Base-by-base conservation (phyloP, 2,329 filamentous ascomycete species). In the Ascocoryne sarcoides region DNA sequence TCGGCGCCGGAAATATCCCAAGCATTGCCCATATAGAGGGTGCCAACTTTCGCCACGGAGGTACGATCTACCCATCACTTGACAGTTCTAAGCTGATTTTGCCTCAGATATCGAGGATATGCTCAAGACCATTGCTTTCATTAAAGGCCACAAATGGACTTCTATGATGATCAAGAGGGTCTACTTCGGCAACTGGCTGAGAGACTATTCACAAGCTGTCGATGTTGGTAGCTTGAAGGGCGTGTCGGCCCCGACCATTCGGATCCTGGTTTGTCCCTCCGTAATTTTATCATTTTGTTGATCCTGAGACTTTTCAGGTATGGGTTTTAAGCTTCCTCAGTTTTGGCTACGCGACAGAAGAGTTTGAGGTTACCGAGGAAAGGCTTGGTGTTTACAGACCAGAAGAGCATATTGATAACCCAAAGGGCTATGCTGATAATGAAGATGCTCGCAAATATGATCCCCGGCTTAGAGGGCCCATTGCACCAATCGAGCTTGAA, bases 161-260 rank as follows among this genome's bases (percentile, higher is more conserved):
- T 78, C 78, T 10, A 79, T 84, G 69, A 76, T 84, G 64, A 72
- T 90, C 39, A 82, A 83, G 63, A 73, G 84, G 40, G 80, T 81
- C 20, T 90, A 88, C 64, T 90, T 90, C 66, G 84, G 85, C 43
- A 92, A 92, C 62, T 92, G 85, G 84, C 67, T 90, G 7, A 47
- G 85, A 45, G 85, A 90, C 65, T 92, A 92, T 60, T 88, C 38
- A 23, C 38, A 40, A 21, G 38, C 38, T 20, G 32, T 40, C 2
- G 84, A 90, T 56, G 81, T 89, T 10, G 83, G 82, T 36, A 86
- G 81, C 45, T 62, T 92, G 46, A 89, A 88, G 63, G 80, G 79
- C 45, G 79, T 87, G 44, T 85, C 84, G 48, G 80, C 82, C 23
- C 79, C 82, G 28, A 88, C 84, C 3, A 84, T 92, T 52, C 74